Evolutionary conservation across 2,329 filamentous ascomycete species (phyloP), one percentile per base, ranked within the genome.

Genomic region (Xylariaceae sp.): DNA sequence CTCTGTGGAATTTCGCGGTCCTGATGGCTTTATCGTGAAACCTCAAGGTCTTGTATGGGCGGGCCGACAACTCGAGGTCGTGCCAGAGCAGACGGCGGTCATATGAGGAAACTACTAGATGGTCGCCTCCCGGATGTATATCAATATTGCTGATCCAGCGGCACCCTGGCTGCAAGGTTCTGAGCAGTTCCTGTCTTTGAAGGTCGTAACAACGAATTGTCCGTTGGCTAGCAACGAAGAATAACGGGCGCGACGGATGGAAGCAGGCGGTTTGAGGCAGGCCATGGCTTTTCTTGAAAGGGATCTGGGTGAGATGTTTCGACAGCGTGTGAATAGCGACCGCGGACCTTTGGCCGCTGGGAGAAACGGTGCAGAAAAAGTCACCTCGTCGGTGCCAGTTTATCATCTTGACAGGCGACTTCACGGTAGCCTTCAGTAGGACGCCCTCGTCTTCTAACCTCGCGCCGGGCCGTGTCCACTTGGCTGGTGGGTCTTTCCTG

Each of bases 181-280:
- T 94, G 59, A 95, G 75, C 21, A 98, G 77, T 53, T 93, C 84
- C 57, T 95, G 88, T 50, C 81, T 81, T 45, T 90, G 83, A 29
- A 98, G 73, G 58, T 98, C 92, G 64, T 98, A 98, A 53, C 85
- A 84, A 36, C 92, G 83, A 53, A 98, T 89, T 37, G 83, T 83
- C 49, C 90, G 84, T 60, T 94, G 88, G 9, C 93, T 96, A 3
- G 92, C 92, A 35, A 98, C 86, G 55, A 96, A 96, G 65, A 98
- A 89, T 31, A 94, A 77, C 0, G 92, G 89, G 46, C 88, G 82
- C 25, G 81, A 85, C 2, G 92, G 92, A 59, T 98, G 93, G 72
- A 98, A 98, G 47, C 89, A 86, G 4, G 88, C 89, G 1, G 83
- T 83, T 61, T 96, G 90, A 2, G 89, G 73, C 36, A 84, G 38